A percentile compares a stretch with the other conserved stretches of the same genome.
These are phyloP conservation scores for Gymnopus androsaceus DNA, from an alignment of 1,284 basidiomycete species.

Conservation along the genomic window DNA sequence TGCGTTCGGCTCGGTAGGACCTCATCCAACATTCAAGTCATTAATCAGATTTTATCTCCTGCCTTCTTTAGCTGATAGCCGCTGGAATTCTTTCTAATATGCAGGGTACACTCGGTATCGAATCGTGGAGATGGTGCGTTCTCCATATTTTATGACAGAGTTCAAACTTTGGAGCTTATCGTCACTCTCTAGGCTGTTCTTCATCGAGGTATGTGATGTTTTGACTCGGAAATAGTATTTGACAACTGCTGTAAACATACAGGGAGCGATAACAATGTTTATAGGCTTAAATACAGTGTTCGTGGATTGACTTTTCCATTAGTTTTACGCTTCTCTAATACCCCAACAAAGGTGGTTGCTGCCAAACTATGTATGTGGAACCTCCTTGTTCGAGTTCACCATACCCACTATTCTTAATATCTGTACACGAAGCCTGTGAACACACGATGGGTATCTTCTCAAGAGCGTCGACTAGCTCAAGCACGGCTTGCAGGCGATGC, in stretches of 20 bases:
- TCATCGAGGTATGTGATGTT: conserved; percentile 59
- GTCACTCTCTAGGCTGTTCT: conserved; percentile 51
- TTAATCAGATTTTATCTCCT: neutral
- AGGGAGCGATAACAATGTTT: conserved; percentile 60
- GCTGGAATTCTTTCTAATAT: conserved; percentile 70
- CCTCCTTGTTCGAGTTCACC: conserved; percentile 2
- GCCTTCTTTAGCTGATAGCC: conserved; percentile 58
- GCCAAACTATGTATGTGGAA: conserved; percentile 51
- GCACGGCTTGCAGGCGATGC: conserved; percentile 74
- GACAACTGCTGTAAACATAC: neutral
- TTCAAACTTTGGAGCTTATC: neutral
- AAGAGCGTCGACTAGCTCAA: conserved; percentile 67
- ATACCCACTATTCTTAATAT: neutral
- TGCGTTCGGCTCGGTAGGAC: conserved; percentile 70
- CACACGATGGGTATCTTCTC: conserved; percentile 63
- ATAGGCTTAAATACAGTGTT: conserved; percentile 59
- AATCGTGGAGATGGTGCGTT: conserved; percentile 70
- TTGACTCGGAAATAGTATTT: neutral
- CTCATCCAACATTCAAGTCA: conserved; percentile 3
- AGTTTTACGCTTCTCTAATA: neutral
- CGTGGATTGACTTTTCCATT: conserved; percentile 20
- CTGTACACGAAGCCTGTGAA: conserved; percentile 74
- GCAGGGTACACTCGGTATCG: conserved; percentile 67
- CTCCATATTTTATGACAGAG: neutral
- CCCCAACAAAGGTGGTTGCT: conserved; percentile 44